These are phyloP conservation scores for Tulasnella sp. DNA, from an alignment of 768 basidiomycete species.

Conservation along the genomic window DNA sequence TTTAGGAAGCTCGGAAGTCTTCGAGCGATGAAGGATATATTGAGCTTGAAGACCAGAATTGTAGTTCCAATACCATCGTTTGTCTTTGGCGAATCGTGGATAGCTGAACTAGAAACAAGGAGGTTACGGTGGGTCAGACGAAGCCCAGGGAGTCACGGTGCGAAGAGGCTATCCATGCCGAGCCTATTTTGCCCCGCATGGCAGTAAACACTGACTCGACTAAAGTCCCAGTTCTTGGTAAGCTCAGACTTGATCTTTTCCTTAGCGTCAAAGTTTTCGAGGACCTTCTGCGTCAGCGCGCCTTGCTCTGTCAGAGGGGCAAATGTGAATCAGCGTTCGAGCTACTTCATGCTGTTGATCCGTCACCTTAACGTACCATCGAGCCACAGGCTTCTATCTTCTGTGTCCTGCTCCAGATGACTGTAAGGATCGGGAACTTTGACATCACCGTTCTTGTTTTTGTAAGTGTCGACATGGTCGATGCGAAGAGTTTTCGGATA, in stretches of 20 bases:
- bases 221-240: slow-evolving; percentile 40
- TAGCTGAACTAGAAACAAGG: slow-evolving; percentile 52
- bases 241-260: slow-evolving; percentile 48
- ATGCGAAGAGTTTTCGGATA: slow-evolving; percentile 53
- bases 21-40: slow-evolving; percentile 14
- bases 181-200: no score
- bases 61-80: slow-evolving; percentile 69
- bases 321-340: neutral
- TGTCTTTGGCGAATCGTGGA: slow-evolving; percentile 50
- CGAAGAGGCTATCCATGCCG: no score
- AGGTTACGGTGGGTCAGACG: neutral
- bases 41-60: slow-evolving; percentile 71
- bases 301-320: slow-evolving; percentile 35
- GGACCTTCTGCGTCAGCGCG: slow-evolving; percentile 42
- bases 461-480: slow-evolving; percentile 57
- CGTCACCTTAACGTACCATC: slow-evolving; percentile 15
- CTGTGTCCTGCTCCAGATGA: slow-evolving; percentile 55
- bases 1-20: neutral
- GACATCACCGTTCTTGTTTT: slow-evolving; percentile 51
- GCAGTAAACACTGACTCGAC: slow-evolving; percentile 26
- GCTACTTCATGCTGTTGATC: neutral
- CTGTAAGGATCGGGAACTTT: slow-evolving; percentile 57
- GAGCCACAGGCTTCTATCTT: slow-evolving; percentile 46
- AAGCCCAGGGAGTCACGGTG: neutral
- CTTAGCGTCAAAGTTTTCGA: slow-evolving; percentile 51